Base-by-base conservation (phyloP, 2,329 filamentous ascomycete genomes). In the Fusarium subglutinans region DNA sequence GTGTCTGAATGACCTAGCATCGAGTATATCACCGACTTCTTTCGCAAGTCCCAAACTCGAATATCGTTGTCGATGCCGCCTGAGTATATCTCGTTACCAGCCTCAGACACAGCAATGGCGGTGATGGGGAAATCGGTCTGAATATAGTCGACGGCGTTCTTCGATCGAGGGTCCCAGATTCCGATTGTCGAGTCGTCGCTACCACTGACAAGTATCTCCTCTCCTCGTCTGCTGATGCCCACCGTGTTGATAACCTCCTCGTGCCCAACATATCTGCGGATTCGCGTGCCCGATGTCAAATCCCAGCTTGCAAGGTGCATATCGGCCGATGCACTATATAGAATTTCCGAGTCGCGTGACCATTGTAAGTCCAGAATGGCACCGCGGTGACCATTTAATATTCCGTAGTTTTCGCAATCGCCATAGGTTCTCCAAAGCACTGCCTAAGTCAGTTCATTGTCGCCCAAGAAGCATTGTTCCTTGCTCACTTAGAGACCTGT, bases 11-110 rank as follows among this genome's bases (percentile, higher is more conserved):
- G 96, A 1, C 96, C 96, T 18, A 93, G 84, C 87, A 99, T 92
- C 4, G 93, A 92, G 83, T 98, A 98, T 11, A 94, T 91, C 6
- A 97, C 90, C 12, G 92, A 90, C 83, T 97, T 95, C 86, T 98
- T 98, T 75, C 96, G 91, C 79, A 98, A 85, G 83, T 99, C 96
- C 96, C 96, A 99, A 26, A 97, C 95, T 78, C 95, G 94, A 81
- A 99, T 97, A 77, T 97, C 95, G 80, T 98, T 98, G 84, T 98
- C 96, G 76, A 99, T 98, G 28, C 95, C 94, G 53, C 96, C 96
- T 12, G 94, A 93, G 82, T 96, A 99, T 33, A 99, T 90, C 84
- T 98, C 96, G 81, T 98, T 98, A 24, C 96, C 96, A 4, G 96
- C 95, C 81, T 98, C 95, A 2, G 95, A 92, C n/a, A 98, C 87